phyloP scores from a whole-genome alignment of 768 basidiomycete genomes.

The Boletellus sp. region DNA sequence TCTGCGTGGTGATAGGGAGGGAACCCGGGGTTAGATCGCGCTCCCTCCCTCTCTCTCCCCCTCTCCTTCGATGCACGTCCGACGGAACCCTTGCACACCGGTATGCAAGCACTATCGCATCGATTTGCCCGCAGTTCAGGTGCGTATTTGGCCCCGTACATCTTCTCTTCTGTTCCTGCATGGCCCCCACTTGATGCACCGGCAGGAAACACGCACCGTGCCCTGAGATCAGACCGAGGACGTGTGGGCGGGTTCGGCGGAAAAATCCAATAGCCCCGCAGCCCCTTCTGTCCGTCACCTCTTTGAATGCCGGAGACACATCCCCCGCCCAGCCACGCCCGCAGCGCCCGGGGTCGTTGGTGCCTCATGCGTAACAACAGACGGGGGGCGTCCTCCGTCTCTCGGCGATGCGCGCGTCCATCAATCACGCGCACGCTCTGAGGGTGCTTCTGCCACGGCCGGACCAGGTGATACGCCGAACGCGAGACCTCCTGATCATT shows the following conservation, averaged over 20 bases:
- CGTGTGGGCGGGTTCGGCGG: slow-evolving; percentile 69
- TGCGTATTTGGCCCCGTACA: slow-evolving; percentile 39
- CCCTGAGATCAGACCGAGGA: slow-evolving; percentile 50
- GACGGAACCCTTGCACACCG: slow-evolving; percentile 38
- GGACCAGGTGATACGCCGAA: neutral
- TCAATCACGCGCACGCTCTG: slow-evolving; percentile 24
- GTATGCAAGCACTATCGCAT: too few species aligned
- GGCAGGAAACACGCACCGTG: slow-evolving; percentile 62
- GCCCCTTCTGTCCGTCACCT: slow-evolving; percentile 57
- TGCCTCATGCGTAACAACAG: slow-evolving; percentile 16
- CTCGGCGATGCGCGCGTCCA: slow-evolving; percentile 10
- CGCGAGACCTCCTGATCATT: too few species aligned
- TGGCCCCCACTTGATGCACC: slow-evolving; percentile 60
- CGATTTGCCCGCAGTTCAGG: slow-evolving; percentile 36
- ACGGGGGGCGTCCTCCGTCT: slow-evolving; percentile 12
- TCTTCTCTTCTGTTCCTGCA: slow-evolving; percentile 67
- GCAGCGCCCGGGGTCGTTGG: slow-evolving; percentile 16
- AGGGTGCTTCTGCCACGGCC: slow-evolving; percentile 21
- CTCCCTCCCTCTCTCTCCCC: too few species aligned
- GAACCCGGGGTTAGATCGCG: slow-evolving; percentile 15
- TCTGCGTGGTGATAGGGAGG: slow-evolving; percentile 20
- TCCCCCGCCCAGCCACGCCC: slow-evolving; percentile 8
- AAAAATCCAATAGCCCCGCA: slow-evolving; percentile 50
- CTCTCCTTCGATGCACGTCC: too few species aligned
- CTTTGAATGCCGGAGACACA: slow-evolving; percentile 39